phyloP scores from a whole-genome alignment of 106 monocot genomes.

The Triglochin maritima region DNA sequence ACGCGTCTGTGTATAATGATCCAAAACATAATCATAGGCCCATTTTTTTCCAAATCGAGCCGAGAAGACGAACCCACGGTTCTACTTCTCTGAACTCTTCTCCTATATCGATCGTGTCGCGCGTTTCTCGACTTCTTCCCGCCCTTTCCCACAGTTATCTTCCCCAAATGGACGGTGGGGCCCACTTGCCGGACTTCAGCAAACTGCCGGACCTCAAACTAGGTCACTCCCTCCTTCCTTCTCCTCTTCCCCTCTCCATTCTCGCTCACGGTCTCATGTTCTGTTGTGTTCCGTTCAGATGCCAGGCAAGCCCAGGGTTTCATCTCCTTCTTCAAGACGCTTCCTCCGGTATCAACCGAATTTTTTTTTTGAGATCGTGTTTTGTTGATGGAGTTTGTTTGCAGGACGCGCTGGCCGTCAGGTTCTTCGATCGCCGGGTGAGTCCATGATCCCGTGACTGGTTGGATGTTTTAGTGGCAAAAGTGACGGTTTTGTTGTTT shows the following conservation, averaged over 20 bases:
- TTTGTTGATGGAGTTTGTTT: constrained; percentile 1
- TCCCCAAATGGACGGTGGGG: constrained; percentile 12
- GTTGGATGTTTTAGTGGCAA: neutral
- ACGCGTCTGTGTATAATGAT: no score
- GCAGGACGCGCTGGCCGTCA: constrained; percentile 73
- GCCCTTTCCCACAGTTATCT: neutral
- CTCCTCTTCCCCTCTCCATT: neutral
- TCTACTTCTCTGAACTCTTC: no score
- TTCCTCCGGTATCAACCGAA: constrained; percentile 32
- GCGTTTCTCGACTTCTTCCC: neutral
- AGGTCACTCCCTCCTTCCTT: constrained; percentile 20
- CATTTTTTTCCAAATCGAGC: no score
- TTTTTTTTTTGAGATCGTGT: neutral
- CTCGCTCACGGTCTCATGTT: neutral
- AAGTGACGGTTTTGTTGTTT: neutral
- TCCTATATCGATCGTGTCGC: no score
- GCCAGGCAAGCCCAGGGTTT: constrained; percentile 90
- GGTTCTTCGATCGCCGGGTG: constrained; percentile 94
- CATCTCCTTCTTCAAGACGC: constrained; percentile 86
- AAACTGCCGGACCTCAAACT: constrained; percentile 91
- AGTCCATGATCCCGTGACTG: constrained; percentile 6
- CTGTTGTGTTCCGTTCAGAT: constrained; percentile 29
- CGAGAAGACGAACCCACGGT: no score
- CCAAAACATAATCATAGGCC: no score
- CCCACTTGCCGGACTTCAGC: constrained; percentile 18